These are phyloP conservation scores for Euphrasia arctica DNA, from an alignment of 305 asterid genomes.

Conservation along the genomic window DNA sequence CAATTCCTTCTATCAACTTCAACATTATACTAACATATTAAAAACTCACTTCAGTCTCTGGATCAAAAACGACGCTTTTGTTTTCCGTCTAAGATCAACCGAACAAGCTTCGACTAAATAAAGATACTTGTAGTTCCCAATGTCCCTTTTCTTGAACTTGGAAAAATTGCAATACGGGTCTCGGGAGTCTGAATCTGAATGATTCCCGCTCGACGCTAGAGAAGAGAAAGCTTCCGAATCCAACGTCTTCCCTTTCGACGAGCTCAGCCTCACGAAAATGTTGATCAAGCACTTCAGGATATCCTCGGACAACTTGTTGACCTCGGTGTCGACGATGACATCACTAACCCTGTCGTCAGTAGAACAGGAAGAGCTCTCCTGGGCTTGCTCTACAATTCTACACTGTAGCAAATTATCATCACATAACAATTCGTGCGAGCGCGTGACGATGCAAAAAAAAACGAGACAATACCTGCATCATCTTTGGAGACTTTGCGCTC, in stretches of 20 bases:
- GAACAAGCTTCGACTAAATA: slow-evolving; percentile 52
- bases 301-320: slow-evolving; percentile 59
- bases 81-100: slow-evolving; percentile 51
- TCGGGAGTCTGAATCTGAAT: slow-evolving; percentile 29
- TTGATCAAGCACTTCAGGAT: slow-evolving; percentile 64
- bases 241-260: slow-evolving; percentile 54
- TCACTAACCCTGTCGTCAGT: slow-evolving; percentile 47
- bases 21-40: not conserved
- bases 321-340: slow-evolving; percentile 43
- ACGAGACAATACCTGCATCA: not conserved
- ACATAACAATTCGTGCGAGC: not conserved
- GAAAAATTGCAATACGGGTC: slow-evolving; percentile 53
- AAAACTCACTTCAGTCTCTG: slow-evolving; percentile 58
- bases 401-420: slow-evolving; percentile 39
- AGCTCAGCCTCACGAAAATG: slow-evolving; percentile 58
- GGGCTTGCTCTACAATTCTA: slow-evolving; percentile 55
- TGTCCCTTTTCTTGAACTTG: slow-evolving; percentile 42
- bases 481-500: not conserved
- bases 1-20: not conserved
- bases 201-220: slow-evolving; percentile 27
- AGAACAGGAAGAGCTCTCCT: slow-evolving; percentile 53
- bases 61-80: slow-evolving; percentile 58
- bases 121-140: slow-evolving; percentile 52
- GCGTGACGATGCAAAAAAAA: not conserved
- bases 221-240: slow-evolving; percentile 49